Evolutionary conservation across 192 early-diverging fungal genomes (phyloP).

Genomic region (Rhizophagus clarus): DNA sequence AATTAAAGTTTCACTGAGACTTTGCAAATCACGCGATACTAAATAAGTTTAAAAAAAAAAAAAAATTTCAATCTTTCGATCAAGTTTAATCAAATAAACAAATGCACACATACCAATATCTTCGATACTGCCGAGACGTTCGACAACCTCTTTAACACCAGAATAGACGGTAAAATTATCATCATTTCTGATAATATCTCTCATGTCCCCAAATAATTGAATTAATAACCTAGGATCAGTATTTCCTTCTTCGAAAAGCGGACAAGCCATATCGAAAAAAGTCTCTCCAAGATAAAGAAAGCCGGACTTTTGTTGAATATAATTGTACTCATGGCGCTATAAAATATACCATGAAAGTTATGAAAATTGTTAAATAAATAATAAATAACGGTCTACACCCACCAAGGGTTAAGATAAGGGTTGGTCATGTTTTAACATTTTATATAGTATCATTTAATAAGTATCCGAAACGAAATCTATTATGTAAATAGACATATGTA

Average conservation of each 20-base stretch:
- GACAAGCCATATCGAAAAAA: conserved; percentile 68
- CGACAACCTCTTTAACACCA: conserved; percentile 40
- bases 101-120: conserved; percentile 47
- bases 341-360: neutral
- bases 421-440: too few species aligned
- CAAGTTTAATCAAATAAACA: conserved; percentile 16
- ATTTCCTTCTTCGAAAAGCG: conserved; percentile 61
- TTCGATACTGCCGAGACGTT: conserved; percentile 44
- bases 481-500: too few species aligned
- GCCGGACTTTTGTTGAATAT: conserved; percentile 68
- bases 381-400: too few species aligned
- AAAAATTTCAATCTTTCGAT: neutral
- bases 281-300: conserved; percentile 62
- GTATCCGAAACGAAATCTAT: too few species aligned
- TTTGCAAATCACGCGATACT: conserved; percentile 37
- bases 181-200: conserved; percentile 34
- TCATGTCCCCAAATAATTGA: conserved; percentile 49
- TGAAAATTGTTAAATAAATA: neutral
- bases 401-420: too few species aligned
- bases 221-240: conserved; percentile 63
- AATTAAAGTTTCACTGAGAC: conserved; percentile 51
- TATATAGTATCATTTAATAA: too few species aligned
- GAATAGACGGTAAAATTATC: conserved; percentile 43
- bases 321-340: conserved; percentile 50
- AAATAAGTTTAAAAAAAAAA: neutral